phyloP scores from a whole-genome alignment of 2,329 filamentous ascomycete species.

The Trichophyton mentagrophytes region DNA sequence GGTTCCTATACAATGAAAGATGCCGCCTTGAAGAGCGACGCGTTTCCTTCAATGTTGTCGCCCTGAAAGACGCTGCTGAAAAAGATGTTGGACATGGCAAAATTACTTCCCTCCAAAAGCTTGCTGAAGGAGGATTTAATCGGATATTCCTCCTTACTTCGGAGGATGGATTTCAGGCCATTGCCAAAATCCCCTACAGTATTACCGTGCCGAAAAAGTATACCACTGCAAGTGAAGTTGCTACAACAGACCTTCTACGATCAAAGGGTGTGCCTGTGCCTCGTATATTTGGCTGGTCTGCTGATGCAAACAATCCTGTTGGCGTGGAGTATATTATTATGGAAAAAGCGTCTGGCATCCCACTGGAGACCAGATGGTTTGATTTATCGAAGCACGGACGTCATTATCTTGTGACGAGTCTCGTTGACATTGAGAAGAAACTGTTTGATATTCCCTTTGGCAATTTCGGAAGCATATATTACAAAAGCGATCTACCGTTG shows the following conservation, averaged over 20 bases:
- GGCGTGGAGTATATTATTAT: constrained; percentile 21
- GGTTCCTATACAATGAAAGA: constrained; percentile 11
- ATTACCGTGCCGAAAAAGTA: constrained; percentile 15
- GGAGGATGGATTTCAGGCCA: constrained; percentile 15
- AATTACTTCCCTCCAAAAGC: constrained; percentile 13
- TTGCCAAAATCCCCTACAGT: constrained; percentile 17
- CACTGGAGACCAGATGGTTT: constrained; percentile 15
- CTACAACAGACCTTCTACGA: constrained; percentile 16
- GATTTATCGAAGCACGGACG: constrained; percentile 10
- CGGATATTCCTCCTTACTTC: constrained; percentile 17
- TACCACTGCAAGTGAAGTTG: constrained; percentile 18
- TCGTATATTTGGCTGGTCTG: constrained; percentile 17
- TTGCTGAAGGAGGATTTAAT: constrained; percentile 18
- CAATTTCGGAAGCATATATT: constrained; percentile 9
- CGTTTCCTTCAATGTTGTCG: constrained; percentile 10
- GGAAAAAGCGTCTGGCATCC: constrained; percentile 15
- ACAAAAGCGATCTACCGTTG: constrained; percentile 7
- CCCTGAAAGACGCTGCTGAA: constrained; percentile 3
- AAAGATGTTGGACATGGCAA: constrained; percentile 2
- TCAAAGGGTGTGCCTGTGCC: constrained; percentile 26
- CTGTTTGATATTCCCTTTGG: constrained; percentile 7
- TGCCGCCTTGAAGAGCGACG: constrained; percentile 8
- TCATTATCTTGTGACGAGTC: constrained; percentile 12
- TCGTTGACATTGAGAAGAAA: constrained; percentile 10
- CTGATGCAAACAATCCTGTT: constrained; percentile 15